Base-by-base conservation (phyloP, 164 flowering plant species). In the Saururus chinensis region DNA sequence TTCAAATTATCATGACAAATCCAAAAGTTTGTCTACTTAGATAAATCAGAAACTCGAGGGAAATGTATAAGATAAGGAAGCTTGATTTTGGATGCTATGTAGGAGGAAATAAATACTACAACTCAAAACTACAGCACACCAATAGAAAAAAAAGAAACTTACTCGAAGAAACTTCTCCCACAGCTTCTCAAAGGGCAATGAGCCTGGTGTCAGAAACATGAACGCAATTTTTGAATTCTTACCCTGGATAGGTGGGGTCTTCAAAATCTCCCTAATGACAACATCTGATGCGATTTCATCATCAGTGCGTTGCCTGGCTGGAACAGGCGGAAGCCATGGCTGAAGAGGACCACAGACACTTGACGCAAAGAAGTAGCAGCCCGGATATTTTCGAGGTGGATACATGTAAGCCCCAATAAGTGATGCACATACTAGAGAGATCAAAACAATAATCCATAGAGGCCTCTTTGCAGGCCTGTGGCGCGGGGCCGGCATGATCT, bases 81-180 rank as follows among this genome's bases (percentile, higher is more conserved):
- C 37, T 30, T 30, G 37, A 30, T 30, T 30, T 30, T 2, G 6
- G 6, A 30, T 6, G 37, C 37, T 30, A 30, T 30, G 37, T 30
- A 30, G 37, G 37, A 30, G 6, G 6, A 30, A 30, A 30, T 30
- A 30, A 2, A 30, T 2, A 30, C 6, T 30, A 30, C 37, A 30
- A 30, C 37, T 6, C 37, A 10, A 23, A 9, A 55, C 13, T 55
- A 13, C 6, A 54, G 13, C 35, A 24, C 35, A 7, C 17, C 25
- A 55, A 19, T 37, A 37, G 20, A 40, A 4, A 37, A 9, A 19
- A 14, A 20, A 9, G 10, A 53, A 62, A 21, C 86, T 80, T 82
- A 91, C 99, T 64, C 61, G 79, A 52, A 95, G 87, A 75, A 95
- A 95, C 65, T 70, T 85, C 59, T 87, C 95, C 96, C 99, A 95